phyloP scores from a whole-genome alignment of 257 asterid species.

The Gardenia jasminoides region DNA sequence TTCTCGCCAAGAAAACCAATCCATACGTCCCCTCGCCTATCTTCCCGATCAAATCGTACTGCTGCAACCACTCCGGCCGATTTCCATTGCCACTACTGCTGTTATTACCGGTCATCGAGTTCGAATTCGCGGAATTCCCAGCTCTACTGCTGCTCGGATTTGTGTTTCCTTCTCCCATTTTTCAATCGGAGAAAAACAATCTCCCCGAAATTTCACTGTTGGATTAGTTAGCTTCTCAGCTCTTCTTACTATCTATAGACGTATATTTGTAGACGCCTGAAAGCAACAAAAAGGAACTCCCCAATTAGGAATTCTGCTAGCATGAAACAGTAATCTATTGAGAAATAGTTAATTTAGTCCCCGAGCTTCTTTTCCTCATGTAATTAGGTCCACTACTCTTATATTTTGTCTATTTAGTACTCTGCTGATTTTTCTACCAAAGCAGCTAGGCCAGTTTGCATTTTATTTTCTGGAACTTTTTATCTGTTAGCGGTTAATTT shows the following conservation, averaged over 20 bases:
- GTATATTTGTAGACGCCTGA: too few species aligned
- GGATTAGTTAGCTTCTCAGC: not conserved
- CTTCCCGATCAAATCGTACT: slow-evolving; percentile 90
- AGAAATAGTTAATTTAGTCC: too few species aligned
- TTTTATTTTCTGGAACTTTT: too few species aligned
- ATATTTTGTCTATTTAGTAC: too few species aligned
- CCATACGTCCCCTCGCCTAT: slow-evolving; percentile 98
- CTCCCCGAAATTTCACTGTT: not conserved
- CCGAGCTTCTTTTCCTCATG: too few species aligned
- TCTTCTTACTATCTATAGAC: not conserved
- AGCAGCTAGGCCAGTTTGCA: too few species aligned
- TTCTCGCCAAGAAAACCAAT: slow-evolving; percentile 85
- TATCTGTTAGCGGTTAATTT: too few species aligned
- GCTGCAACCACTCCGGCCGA: slow-evolving; percentile 96
- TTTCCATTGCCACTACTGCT: slow-evolving; percentile 20
- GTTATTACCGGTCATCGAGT: slow-evolving; percentile 15
- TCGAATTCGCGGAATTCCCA: slow-evolving; percentile 19
- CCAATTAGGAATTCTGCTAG: too few species aligned
- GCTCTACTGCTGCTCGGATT: slow-evolving; percentile 8
- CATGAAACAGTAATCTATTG: too few species aligned
- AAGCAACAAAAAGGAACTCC: too few species aligned
- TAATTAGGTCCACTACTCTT: too few species aligned
- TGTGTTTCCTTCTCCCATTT: slow-evolving; percentile 24
- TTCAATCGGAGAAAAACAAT: not conserved
- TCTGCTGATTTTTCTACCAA: too few species aligned